These are phyloP conservation scores for Podila verticillata DNA, from an alignment of 192 early-diverging fungal genomes.

Conservation along the genomic window DNA sequence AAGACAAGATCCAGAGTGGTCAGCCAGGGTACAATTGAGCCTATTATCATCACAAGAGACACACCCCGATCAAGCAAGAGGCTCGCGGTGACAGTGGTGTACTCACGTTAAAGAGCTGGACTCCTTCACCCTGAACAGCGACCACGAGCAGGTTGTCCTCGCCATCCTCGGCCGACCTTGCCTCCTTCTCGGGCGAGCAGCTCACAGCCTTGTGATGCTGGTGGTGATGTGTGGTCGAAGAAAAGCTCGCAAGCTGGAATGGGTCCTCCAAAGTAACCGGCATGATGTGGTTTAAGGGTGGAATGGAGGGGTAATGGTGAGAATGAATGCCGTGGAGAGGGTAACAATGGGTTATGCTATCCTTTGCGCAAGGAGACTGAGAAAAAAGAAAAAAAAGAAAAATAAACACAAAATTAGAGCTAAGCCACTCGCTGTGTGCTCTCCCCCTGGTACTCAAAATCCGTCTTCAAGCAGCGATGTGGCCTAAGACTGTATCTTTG, in stretches of 20 bases:
- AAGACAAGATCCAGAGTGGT: neutral
- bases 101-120: constrained; percentile 63
- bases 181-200: constrained; percentile 27
- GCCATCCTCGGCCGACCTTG: constrained; percentile 11
- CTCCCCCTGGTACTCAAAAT: neutral
- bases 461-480: too few species aligned
- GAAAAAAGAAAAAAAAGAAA: neutral
- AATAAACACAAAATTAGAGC: neutral
- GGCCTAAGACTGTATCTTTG: too few species aligned
- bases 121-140: constrained; percentile 61
- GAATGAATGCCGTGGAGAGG: too few species aligned
- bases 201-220: constrained; percentile 32
- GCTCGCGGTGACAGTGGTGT: neutral
- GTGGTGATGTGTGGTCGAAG: constrained; percentile 43
- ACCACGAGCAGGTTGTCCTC: constrained; percentile 51
- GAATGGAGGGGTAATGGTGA: too few species aligned
- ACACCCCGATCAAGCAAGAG: neutral
- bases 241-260: constrained; percentile 57
- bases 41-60: neutral
- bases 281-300: constrained; percentile 31
- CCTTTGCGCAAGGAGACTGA: neutral
- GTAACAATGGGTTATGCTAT: too few species aligned
- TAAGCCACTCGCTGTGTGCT: neutral
- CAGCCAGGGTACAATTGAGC: neutral
- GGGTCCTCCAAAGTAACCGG: constrained; percentile 60